Percentiles rank a stretch among this genome's conserved stretches.
Conservation (phyloP, 257 asterid species). For the Lithospermum erythrorhizon region DNA sequence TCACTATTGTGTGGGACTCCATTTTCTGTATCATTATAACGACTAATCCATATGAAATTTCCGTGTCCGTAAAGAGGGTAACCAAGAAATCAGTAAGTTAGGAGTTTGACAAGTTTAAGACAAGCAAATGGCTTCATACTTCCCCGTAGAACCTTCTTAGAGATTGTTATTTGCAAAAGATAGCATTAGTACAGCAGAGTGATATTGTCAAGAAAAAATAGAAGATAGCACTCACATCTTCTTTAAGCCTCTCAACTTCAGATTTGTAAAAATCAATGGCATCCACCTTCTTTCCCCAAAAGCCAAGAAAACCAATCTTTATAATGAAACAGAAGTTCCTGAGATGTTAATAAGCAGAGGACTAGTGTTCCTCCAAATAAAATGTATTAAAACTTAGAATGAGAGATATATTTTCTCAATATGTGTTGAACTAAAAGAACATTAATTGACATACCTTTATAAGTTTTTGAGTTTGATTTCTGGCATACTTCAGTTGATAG, state of each 20-base stretch:
- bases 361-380: neutral
- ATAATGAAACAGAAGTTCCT: constrained; percentile 20
- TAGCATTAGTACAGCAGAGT: neutral
- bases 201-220: constrained; percentile 3
- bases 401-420: neutral
- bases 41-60: too few relatives aligned
- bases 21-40: too few relatives aligned
- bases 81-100: too few relatives aligned
- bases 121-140: too few relatives aligned
- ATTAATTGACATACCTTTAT: constrained; percentile 37
- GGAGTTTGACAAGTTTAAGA: too few relatives aligned
- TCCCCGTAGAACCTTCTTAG: too few relatives aligned
- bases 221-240: constrained; percentile 44
- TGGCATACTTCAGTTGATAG: constrained; percentile 62
- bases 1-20: too few relatives aligned
- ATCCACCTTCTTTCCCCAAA: constrained; percentile 65
- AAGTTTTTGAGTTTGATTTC: constrained; percentile 56
- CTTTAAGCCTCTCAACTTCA: constrained; percentile 61
- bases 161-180: too few relatives aligned
- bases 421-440: neutral
- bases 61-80: too few relatives aligned
- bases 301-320: constrained; percentile 89
- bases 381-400: neutral
- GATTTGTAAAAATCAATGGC: constrained; percentile 66
- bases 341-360: constrained; percentile 12